Evolutionary conservation across 139 green algal species (phyloP).

Genomic region (Astrephomene gubernaculifera): DNA sequence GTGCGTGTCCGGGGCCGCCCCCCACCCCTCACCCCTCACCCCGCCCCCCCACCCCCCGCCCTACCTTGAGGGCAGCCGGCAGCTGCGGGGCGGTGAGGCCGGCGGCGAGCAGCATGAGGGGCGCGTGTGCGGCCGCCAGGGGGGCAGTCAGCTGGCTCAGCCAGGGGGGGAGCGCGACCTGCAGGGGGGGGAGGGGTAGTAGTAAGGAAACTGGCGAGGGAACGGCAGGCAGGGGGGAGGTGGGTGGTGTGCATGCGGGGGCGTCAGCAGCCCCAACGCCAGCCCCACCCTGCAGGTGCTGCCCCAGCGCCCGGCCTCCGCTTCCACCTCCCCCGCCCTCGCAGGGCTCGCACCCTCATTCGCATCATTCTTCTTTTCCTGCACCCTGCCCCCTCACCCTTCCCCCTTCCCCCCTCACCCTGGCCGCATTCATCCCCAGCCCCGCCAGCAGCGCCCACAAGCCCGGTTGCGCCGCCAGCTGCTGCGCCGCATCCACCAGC

Average conservation of each 20-base stretch:
- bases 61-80: neutral
- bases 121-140: conserved; percentile 54
- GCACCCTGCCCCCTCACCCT: neutral
- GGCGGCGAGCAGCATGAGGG: conserved; percentile 60
- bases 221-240: neutral
- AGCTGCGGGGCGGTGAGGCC: conserved; percentile 47
- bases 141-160: conserved; percentile 35
- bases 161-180: conserved; percentile 37
- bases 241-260: neutral
- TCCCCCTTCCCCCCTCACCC: conserved; percentile 5
- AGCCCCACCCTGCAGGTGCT: neutral
- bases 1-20: too few species aligned
- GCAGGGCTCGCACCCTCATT: too few species aligned
- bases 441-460: conserved; percentile 54
- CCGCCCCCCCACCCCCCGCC: neutral
- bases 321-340: neutral
- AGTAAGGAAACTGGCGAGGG: neutral
- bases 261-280: neutral
- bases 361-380: too few species aligned
- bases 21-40: neutral
- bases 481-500: conserved; percentile 46
- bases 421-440: neutral
- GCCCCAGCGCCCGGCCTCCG: neutral
- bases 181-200: neutral
- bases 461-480: conserved; percentile 50